Evolutionary conservation across 441 rosid genomes (phyloP), one percentile per base, ranked within the genome.

Genomic region (Croton laevigatus): DNA sequence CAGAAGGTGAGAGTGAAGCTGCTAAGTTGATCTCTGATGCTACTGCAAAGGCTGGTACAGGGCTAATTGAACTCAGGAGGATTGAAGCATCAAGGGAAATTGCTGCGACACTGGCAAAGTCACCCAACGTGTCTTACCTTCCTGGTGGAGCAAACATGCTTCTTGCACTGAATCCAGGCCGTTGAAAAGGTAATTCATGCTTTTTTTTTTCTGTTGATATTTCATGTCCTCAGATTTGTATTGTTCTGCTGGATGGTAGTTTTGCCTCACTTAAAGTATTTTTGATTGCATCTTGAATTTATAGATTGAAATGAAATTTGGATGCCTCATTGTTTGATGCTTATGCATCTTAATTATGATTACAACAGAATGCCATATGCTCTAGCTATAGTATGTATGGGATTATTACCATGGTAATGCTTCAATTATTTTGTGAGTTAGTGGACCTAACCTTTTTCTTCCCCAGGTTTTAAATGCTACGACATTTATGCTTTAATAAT

Each of bases 1-100:
- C 98, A 4, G 94, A 92, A 80, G 99, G 99, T 85, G 99, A 94
- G 81, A 94, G 99, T 75, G 94, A 90, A 73, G 82, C 99, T 77
- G 97, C 99, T 0, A 89, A 82, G 71, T 71, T 94, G 65, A 94
- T 94, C 66, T 94, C 99, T 20, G 91, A 89, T 52, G 97, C 98
- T 8, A 92, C 99, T 48, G 63, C 87, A 9, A 82, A 82, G 59
- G 91, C 91, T 12, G 99, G 99, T 51, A 85, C 84, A 85, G 97
- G 99, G 49, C 77, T 94, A 69, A 94, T 94, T 67, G 99, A 94
- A 78, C 90, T 94, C 16, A 92, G 99, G 85, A 94, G 92, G 81
- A 94, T 94, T 4, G 99, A 94, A 67, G 99, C 98, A 27, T 86
- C 98, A 0, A 88, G 96, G 85, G 99, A 94, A 81, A 82, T 92